Base-by-base conservation (phyloP, 2,329 filamentous ascomycete species). In the Aspergillus versicolor region DNA sequence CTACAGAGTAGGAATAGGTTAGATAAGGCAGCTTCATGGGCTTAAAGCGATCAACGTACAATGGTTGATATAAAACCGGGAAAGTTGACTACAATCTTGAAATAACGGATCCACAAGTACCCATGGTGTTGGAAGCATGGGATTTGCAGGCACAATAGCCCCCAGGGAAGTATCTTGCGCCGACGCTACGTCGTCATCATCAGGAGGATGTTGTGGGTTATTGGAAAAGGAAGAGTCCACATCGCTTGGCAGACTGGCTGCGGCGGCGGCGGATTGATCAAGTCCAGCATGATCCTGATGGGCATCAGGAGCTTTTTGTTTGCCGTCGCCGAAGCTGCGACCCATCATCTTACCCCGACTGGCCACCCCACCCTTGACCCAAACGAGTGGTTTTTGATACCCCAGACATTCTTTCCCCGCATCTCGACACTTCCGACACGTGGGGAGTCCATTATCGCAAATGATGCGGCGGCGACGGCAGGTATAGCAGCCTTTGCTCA, bases 281-380 rank as follows among this genome's bases (percentile, higher is more conserved):
- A n/a, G 4, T 22, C 32, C 17, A 17, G 46, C 43, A 49, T 7
- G 6, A n/a, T 15, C 34, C 6, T 43, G 24, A 50, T 42, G 30
- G 22, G 7, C 30, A 52, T 61, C 44, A 13, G 43, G 32, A 12
- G 54, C 19, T 22, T 41, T 41, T n/a, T 42, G 21, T 58, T 62
- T 67, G 41, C 67, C 62, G 56, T 79, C 77, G 54, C 77, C 74
- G 63, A 79, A 82, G 22, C 77, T 77, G 65, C 77, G 77, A n/a
- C 80, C 80, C 77, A 81, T 81, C 79, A 82, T 76, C 66, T 76
- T 77, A 21, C 75, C 75, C 37, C 75, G 75, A 63, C 75, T 77
- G 21, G 75, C 75, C 45, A 77, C 73, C 43, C 74, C 74, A 47
- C 74, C 74, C 52, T 74, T 75, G 34, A 76, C 74, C 75, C 75